Evolutionary conservation across 805 yeast genomes (phyloP).

Genomic region (Citeromyces matritensis): DNA sequence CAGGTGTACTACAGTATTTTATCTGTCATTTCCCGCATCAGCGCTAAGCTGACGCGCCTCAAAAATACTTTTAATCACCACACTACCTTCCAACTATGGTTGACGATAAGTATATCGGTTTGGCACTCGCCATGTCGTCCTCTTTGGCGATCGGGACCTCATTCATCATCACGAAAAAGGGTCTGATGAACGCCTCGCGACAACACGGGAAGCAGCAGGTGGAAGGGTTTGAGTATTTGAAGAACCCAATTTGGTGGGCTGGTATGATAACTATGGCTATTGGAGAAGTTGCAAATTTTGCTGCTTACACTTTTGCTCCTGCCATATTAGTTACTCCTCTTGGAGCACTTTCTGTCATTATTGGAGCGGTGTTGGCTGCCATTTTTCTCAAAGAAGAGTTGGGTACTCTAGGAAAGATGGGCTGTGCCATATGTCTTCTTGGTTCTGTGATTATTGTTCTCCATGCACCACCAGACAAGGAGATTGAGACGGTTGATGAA

Average conservation of each 20-base stretch:
- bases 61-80: too few relatives aligned
- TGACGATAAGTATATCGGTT: slow-evolving; percentile 82
- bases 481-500: slow-evolving; percentile 77
- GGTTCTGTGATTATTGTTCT: slow-evolving; percentile 81
- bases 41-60: too few relatives aligned
- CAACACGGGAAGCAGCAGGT: slow-evolving; percentile 44
- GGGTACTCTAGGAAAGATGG: slow-evolving; percentile 80
- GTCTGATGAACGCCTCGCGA: slow-evolving; percentile 55
- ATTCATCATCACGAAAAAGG: slow-evolving; percentile 80
- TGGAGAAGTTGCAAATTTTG: slow-evolving; percentile 86
- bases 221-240: slow-evolving; percentile 65
- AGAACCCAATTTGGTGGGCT: slow-evolving; percentile 88
- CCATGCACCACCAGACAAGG: slow-evolving; percentile 93
- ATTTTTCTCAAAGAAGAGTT: slow-evolving; percentile 73
- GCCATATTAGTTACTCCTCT: slow-evolving; percentile 85
- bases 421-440: slow-evolving; percentile 80
- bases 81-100: slow-evolving; percentile 11
- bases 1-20: too few relatives aligned
- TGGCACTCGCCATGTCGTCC: slow-evolving; percentile 75
- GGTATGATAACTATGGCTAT: slow-evolving; percentile 85
- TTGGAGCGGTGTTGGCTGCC: slow-evolving; percentile 85
- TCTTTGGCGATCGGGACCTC: slow-evolving; percentile 86
- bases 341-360: slow-evolving; percentile 81
- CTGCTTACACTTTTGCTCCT: slow-evolving; percentile 92
- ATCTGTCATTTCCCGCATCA: too few relatives aligned